Evolutionary conservation across 345 rosid genomes (phyloP), one percentile per base, ranked within the genome.

Genomic region (Syzygium aromaticum): DNA sequence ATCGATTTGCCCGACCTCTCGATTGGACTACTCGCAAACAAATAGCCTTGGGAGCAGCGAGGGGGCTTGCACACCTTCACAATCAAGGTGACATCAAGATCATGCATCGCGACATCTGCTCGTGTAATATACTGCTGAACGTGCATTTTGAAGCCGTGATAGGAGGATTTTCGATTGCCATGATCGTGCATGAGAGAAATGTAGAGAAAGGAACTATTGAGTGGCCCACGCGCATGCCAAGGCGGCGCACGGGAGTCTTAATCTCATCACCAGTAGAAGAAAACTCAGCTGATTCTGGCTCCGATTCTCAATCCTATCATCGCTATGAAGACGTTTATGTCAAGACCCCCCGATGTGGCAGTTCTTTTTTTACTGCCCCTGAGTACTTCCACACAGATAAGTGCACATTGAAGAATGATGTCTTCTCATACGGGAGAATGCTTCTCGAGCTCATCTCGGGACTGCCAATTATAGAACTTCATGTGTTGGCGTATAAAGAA

Each of bases 401-500:
- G 46, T 43, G 46, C 46, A 43, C 46, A 43, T 5, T 43, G 46
- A 43, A 43, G 3, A 43, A 43, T 43, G 46, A 43, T 43, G 46
- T 43, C 57, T 57, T 23, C n/a, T 2, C 27, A 8, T 23, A 56
- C 23, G 21, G 61, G n/a, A 56, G 11, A 9, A 23, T 54, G 59
- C 59, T 54, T 54, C 25, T 21, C 0, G 25, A 19, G 23, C 25
- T 54, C 59, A 54, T 54, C 59, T 54, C 11, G 9, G 25, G 59
- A 54, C 11, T 4, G 25, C 59, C 25, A 27, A 27, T 5, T n/a
- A 12, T 3, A 13, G 0, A 13, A 61, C 17, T 61, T 12, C 0
- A 0, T 0, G 7, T 0, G 2, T 27, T 13, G 8, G 17, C 33
- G 5, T 5, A 0, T 1, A 0, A 11, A 4, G 46, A 43, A 43